Base-by-base conservation (phyloP, 345 rosid species). In the Cardiospermum halicacabum region DNA sequence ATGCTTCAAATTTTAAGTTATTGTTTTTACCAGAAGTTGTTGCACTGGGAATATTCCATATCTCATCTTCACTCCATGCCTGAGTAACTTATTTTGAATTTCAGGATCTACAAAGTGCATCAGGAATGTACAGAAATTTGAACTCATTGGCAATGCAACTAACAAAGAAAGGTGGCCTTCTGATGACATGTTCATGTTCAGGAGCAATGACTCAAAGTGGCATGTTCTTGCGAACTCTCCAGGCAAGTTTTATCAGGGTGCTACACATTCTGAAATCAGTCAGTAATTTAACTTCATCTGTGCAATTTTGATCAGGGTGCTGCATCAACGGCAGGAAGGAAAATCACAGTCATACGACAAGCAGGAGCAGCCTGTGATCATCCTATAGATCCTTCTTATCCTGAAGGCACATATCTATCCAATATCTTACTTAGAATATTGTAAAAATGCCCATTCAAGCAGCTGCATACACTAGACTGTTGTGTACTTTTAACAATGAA, bases 181-280 rank as follows among this genome's bases (percentile, higher is more conserved):
- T 88, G 67, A 90, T 93, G 96, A 90, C 96, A 22, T 93, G 96
- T 53, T 90, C 97, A 13, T 90, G 96, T 77, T 93, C 97, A 3
- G 97, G 98, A 70, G 96, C 97, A 4, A 84, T 88, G 89, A 88
- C 98, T 11, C 92, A 83, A 71, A 92, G 98, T 37, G 91, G 98
- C 19, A 78, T 50, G 64, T 82, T 89, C 83, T 53, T 86, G 74
- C 81, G 77, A 11, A 69, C 80, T 69, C 96, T 86, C 36, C 87
- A 92, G 88, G 93, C 74, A 77, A 76, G 79, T 53, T 30, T 60
- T n/a, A 31, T 3, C 68, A 84, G 88, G 86, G 84, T 24, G 97
- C 97, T 58, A 87, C 97, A 65, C n/a, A n/a, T n/a, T n/a, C n/a
- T n/a, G n/a, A n/a, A n/a, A n/a, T n/a, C n/a, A n/a, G n/a, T n/a